These are phyloP conservation scores for Sicyos baderoa DNA, from an alignment of 306 rosid species.

Conservation along the genomic window DNA sequence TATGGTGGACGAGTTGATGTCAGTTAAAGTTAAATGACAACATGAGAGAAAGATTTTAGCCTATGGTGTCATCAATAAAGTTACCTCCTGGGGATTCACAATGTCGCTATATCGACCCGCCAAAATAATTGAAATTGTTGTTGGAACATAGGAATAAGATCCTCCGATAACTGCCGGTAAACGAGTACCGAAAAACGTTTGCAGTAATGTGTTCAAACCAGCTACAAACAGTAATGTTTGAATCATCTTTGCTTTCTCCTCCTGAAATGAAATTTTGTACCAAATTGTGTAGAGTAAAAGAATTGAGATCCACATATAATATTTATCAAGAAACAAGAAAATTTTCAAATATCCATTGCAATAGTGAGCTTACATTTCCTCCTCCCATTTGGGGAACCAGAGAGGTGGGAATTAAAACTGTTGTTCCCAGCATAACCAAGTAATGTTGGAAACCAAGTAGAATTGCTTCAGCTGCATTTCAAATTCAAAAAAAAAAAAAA, in stretches of 20 bases:
- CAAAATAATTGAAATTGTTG: constrained; percentile 82
- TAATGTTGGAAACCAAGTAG: constrained; percentile 96
- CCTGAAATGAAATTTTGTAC: constrained; percentile 36
- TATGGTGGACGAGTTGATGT: constrained; percentile 17
- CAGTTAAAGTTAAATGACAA: constrained; percentile 6
- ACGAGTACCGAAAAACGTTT: constrained; percentile 79
- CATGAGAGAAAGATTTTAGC: neutral
- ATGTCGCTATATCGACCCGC: constrained; percentile 82
- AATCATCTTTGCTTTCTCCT: constrained; percentile 85
- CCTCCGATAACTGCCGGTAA: constrained; percentile 90
- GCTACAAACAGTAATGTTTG: constrained; percentile 83
- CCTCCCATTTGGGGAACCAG: constrained; percentile 98
- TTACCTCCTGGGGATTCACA: constrained; percentile 73
- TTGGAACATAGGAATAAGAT: constrained; percentile 82
- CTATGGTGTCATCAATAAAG: constrained; percentile 19
- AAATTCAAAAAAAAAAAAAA: constrained; percentile 9
- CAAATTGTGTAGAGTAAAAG: neutral
- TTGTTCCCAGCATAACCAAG: constrained; percentile 95
- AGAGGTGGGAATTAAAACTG: constrained; percentile 80
- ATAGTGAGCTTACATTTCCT: constrained; percentile 62
- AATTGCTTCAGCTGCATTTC: constrained; percentile 79
- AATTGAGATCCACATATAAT: neutral
- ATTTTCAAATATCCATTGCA: neutral
- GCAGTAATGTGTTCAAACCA: constrained; percentile 73
- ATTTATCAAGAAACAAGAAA: constrained; percentile 21